Evolutionary conservation across 768 basidiomycete species (phyloP).

Genomic region (Lactarius evosmus): DNA sequence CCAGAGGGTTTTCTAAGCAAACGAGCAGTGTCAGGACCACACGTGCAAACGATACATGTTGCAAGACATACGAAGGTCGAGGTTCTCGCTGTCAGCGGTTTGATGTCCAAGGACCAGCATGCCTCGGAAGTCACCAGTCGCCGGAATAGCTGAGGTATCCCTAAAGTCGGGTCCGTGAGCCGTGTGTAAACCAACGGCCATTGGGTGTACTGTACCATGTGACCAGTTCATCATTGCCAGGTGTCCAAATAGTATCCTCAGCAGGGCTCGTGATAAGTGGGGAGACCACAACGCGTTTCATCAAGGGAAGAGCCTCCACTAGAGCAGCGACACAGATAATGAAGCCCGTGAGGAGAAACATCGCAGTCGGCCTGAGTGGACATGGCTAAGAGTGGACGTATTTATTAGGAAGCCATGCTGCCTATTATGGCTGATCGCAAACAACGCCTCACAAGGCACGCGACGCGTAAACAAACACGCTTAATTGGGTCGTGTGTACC

Average conservation of each 20-base stretch:
- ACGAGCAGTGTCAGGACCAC: not conserved
- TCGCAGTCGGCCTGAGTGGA: not conserved
- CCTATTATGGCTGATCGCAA: slow-evolving; percentile 15
- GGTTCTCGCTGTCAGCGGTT: slow-evolving; percentile 37
- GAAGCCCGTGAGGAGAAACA: slow-evolving; percentile 7
- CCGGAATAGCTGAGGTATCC: slow-evolving; percentile 40
- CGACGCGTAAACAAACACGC: slow-evolving; percentile 44
- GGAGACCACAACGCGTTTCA: slow-evolving; percentile 21
- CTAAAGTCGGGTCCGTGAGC: not conserved
- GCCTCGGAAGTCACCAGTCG: slow-evolving; percentile 39
- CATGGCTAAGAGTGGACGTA: not conserved
- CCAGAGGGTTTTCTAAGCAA: slow-evolving; percentile 43
- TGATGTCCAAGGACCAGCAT: slow-evolving; percentile 46
- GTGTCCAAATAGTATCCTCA: slow-evolving; percentile 37
- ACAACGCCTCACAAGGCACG: slow-evolving; percentile 35
- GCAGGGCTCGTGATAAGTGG: slow-evolving; percentile 44
- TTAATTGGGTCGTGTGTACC: slow-evolving; percentile 35
- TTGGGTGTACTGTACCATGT: slow-evolving; percentile 38
- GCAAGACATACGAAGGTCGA: slow-evolving; percentile 47
- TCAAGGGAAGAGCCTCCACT: slow-evolving; percentile 17
- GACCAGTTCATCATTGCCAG: slow-evolving; percentile 40
- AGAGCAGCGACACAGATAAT: slow-evolving; percentile 12
- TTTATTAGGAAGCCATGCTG: not conserved
- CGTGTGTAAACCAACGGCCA: not conserved
- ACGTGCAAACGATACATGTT: not conserved